A percentile compares a stretch with the other conserved stretches of the same genome.
Conservation (phyloP, 2,329 filamentous ascomycete species). For the Davidsoniella neocaledoniae region DNA sequence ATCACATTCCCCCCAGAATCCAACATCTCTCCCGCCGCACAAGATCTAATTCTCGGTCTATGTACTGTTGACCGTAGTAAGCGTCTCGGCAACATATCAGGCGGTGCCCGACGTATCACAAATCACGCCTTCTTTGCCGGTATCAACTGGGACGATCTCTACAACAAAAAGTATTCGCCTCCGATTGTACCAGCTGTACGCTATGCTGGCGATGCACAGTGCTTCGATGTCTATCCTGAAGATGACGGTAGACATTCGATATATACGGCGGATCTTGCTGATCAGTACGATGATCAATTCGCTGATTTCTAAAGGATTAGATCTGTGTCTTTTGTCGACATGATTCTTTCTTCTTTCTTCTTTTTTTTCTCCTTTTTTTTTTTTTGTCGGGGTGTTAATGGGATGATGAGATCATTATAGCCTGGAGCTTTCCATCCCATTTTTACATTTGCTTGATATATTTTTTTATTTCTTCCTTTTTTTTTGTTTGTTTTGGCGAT, state of each 20-base stretch:
- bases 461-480: too few relatives aligned
- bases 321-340: background rate
- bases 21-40: slow-evolving; percentile 47
- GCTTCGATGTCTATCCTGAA: slow-evolving; percentile 71
- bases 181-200: slow-evolving; percentile 62
- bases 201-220: slow-evolving; percentile 58
- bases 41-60: slow-evolving; percentile 58
- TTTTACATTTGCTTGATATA: too few relatives aligned
- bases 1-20: slow-evolving; percentile 56
- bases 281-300: slow-evolving; percentile 55
- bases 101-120: slow-evolving; percentile 56
- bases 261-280: slow-evolving; percentile 52
- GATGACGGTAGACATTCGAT: slow-evolving; percentile 47
- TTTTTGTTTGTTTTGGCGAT: too few relatives aligned
- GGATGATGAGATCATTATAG: too few relatives aligned
- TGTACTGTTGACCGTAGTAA: slow-evolving; percentile 67
- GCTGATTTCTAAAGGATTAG: slow-evolving; percentile 41
- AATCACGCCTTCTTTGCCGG: slow-evolving; percentile 57
- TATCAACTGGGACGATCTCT: slow-evolving; percentile 59
- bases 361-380: background rate
- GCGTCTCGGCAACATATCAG: slow-evolving; percentile 61
- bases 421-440: too few relatives aligned
- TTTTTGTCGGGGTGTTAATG: background rate
- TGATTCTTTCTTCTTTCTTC: background rate
- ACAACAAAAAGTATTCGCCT: slow-evolving; percentile 44